A percentile compares a stretch with the other conserved stretches of the same genome.
Evolutionary conservation across 345 rosid species (phyloP).

Genomic region (Aegle marmelos): DNA sequence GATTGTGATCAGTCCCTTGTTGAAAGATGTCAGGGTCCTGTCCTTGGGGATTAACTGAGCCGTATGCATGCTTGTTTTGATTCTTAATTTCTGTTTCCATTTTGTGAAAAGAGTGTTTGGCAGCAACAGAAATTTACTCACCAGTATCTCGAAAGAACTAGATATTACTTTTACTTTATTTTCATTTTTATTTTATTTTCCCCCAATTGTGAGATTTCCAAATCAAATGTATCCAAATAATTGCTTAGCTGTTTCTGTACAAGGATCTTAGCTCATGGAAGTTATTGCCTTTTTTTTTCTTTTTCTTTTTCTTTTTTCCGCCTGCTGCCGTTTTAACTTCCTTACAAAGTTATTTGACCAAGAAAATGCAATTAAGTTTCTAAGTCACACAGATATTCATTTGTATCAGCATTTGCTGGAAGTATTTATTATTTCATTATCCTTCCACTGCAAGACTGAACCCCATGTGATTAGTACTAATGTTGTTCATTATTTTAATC

Average conservation of each 20-base stretch:
- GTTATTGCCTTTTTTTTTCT: neutral
- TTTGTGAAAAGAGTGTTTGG: neutral
- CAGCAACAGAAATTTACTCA: neutral
- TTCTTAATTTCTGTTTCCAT: neutral
- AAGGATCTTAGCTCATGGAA: neutral
- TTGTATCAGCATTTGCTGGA: neutral
- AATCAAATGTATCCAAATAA: slow-evolving; percentile 2
- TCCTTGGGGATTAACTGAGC: neutral
- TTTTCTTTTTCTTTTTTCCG: too few species aligned
- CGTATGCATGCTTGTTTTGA: neutral
- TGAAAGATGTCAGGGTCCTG: neutral
- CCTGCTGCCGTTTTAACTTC: neutral
- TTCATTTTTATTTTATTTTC: neutral
- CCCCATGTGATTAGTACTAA: neutral
- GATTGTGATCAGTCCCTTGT: neutral
- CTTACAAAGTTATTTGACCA: neutral
- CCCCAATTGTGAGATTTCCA: neutral
- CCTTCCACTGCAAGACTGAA: neutral
- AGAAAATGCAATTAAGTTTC: too few species aligned
- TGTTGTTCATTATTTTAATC: neutral
- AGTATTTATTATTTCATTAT: neutral
- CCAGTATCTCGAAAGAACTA: neutral
- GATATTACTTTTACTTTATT: neutral
- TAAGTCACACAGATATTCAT: neutral
- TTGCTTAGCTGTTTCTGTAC: neutral